Percentiles rank a stretch among this genome's conserved stretches.
Conservation (phyloP, 495 filamentous ascomycete species). For the Gamarada debralockiae region DNA sequence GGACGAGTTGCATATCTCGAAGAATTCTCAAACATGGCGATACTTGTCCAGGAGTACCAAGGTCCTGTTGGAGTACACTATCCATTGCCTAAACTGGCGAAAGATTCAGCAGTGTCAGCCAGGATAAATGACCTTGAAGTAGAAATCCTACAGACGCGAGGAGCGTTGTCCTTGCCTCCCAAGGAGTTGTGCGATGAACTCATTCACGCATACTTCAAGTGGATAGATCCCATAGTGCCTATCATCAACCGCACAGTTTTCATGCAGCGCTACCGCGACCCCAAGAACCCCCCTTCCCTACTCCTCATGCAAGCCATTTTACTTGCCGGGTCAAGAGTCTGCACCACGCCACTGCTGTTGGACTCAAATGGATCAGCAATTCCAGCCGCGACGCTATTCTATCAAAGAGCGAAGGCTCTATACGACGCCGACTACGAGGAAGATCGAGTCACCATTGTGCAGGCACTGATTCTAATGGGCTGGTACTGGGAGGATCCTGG, state of each 20-base stretch:
- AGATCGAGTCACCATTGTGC: constrained; percentile 7
- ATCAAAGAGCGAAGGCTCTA: constrained; percentile 7
- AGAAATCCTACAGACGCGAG: constrained; percentile 1
- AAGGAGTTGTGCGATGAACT: constrained; percentile 6
- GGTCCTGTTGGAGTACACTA: constrained; percentile 1
- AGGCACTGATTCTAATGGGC: constrained; percentile 8
- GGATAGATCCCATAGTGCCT: constrained; percentile 10
- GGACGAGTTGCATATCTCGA: constrained; percentile 6
- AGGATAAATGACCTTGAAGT: constrained; percentile 1
- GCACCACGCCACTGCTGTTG: background rate
- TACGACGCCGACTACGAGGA: constrained; percentile 12
- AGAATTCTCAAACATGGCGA: constrained; percentile 8
- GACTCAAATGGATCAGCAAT: constrained; percentile 1
- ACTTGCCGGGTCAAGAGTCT: constrained; percentile 3
- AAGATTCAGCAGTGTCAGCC: background rate
- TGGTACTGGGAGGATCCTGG: constrained; percentile 8
- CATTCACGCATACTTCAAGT: constrained; percentile 10
- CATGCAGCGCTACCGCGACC: constrained; percentile 2
- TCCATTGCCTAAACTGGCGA: background rate
- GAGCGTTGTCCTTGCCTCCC: constrained; percentile 7
- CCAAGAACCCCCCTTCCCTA: constrained; percentile 3
- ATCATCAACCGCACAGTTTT: constrained; percentile 6
- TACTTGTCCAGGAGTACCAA: constrained; percentile 5
- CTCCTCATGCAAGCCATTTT: constrained; percentile 11
- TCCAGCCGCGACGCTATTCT: constrained; percentile 1